Percentiles rank a stretch among this genome's conserved stretches.
These are phyloP conservation scores for Aureobasidium subglaciale DNA, from an alignment of 2,329 filamentous ascomycete genomes.

Conservation along the genomic window DNA sequence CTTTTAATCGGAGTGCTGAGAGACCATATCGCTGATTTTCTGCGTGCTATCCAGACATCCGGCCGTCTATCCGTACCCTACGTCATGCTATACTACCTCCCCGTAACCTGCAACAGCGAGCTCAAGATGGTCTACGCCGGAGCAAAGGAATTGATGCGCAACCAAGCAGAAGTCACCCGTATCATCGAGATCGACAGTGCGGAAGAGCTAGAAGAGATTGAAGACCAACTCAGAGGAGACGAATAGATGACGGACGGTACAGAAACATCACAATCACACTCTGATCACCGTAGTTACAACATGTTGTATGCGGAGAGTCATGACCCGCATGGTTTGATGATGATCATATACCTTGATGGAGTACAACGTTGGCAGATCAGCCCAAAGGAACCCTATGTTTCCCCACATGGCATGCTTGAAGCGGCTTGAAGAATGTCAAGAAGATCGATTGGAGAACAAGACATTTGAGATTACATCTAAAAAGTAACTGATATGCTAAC, in stretches of 20 bases:
- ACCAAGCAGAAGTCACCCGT: conserved; percentile 79
- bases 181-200: conserved; percentile 77
- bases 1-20: neutral
- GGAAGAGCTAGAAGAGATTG: conserved; percentile 78
- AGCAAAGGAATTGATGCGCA: conserved; percentile 92
- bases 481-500: neutral
- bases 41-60: neutral
- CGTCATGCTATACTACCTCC: conserved; percentile 89
- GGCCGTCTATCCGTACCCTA: conserved; percentile 82
- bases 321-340: too few relatives aligned
- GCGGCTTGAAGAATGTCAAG: neutral
- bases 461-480: conserved; percentile 15
- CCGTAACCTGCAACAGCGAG: conserved; percentile 81
- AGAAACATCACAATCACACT: neutral
- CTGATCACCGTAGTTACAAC: too few relatives aligned
- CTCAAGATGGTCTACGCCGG: conserved; percentile 90
- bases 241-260: conserved; percentile 21
- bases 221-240: conserved; percentile 52
- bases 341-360: conserved; percentile 12
- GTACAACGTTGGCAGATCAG: neutral
- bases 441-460: neutral
- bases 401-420: neutral
- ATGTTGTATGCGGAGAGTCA: too few relatives aligned
- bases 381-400: neutral
- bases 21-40: neutral